These are phyloP conservation scores for Xylariaceae sp. DNA, from an alignment of 2,329 filamentous ascomycete species.

Conservation along the genomic window DNA sequence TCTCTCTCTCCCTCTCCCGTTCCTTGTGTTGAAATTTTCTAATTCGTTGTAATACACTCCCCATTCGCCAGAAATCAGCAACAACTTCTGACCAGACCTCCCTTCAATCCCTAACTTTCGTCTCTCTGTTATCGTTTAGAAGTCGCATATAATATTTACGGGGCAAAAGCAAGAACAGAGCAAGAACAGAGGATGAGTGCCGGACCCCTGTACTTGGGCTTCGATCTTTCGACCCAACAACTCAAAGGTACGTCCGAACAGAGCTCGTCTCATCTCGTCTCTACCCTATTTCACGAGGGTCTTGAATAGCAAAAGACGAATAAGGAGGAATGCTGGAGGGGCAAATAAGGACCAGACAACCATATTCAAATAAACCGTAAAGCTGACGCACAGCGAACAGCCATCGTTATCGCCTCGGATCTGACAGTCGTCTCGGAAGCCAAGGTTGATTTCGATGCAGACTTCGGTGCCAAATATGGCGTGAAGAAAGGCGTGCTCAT, in stretches of 20 bases:
- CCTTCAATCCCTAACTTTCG: no score
- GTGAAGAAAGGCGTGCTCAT: constrained; percentile 83
- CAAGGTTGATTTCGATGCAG: constrained; percentile 91
- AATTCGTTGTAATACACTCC: no score
- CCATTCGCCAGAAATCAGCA: no score
- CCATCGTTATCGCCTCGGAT: constrained; percentile 75
- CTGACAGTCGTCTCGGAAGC: constrained; percentile 76
- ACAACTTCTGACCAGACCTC: no score
- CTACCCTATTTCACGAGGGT: no score
- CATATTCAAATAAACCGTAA: neutral
- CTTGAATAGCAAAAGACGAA: no score
- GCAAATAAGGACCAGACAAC: neutral
- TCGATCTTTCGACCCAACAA: constrained; percentile 95
- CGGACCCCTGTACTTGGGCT: constrained; percentile 74
- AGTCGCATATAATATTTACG: neutral
- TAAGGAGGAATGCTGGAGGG: no score
- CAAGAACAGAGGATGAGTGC: constrained; percentile 30
- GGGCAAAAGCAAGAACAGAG: neutral
- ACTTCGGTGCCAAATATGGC: constrained; percentile 66
- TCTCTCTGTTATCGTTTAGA: neutral
- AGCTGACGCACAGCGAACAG: constrained; percentile 37
- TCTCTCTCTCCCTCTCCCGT: no score
- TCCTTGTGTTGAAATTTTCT: no score
- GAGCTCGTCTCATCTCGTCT: neutral
- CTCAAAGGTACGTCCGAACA: constrained; percentile 63